Conservation (phyloP, 495 filamentous ascomycete species). For the Collariella sp. region DNA sequence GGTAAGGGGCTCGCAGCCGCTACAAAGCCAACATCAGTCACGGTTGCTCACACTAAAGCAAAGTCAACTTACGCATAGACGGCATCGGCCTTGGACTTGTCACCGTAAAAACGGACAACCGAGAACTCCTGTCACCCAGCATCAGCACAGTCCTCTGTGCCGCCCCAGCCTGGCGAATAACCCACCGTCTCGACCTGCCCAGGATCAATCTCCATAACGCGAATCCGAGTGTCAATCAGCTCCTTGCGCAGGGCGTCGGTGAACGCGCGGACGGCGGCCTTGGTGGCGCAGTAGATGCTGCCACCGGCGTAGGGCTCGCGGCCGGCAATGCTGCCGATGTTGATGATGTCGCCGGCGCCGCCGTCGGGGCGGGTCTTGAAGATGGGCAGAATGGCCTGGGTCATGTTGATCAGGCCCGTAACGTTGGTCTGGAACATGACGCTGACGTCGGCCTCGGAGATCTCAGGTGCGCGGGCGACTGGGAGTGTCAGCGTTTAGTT, state of each 20-base stretch:
- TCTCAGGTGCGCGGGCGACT: slow-evolving; percentile 77
- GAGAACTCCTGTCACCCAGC: slow-evolving; percentile 69
- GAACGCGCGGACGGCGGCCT: slow-evolving; percentile 85
- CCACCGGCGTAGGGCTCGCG: slow-evolving; percentile 85
- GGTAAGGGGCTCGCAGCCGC: slow-evolving; percentile 81
- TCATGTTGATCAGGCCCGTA: slow-evolving; percentile 92
- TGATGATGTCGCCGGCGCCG: slow-evolving; percentile 88
- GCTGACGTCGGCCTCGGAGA: slow-evolving; percentile 72
- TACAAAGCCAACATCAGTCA: slow-evolving; percentile 22
- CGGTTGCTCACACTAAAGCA: background rate
- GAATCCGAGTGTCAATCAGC: slow-evolving; percentile 74
- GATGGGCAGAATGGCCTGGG: slow-evolving; percentile 78
- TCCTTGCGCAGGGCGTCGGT: slow-evolving; percentile 85
- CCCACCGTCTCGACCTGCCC: slow-evolving; percentile 91
- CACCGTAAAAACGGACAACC: slow-evolving; percentile 84
- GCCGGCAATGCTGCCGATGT: slow-evolving; percentile 92
- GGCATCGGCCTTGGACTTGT: slow-evolving; percentile 89
- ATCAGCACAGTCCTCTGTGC: background rate
- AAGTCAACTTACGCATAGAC: slow-evolving; percentile 67
- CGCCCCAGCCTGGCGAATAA: background rate
- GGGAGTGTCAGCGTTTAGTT: background rate
- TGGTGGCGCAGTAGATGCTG: slow-evolving; percentile 93
- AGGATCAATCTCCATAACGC: slow-evolving; percentile 88
- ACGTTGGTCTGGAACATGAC: slow-evolving; percentile 91
- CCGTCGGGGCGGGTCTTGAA: slow-evolving; percentile 73